Conservation (phyloP, 768 basidiomycete species). For the Tulasnella sp. region DNA sequence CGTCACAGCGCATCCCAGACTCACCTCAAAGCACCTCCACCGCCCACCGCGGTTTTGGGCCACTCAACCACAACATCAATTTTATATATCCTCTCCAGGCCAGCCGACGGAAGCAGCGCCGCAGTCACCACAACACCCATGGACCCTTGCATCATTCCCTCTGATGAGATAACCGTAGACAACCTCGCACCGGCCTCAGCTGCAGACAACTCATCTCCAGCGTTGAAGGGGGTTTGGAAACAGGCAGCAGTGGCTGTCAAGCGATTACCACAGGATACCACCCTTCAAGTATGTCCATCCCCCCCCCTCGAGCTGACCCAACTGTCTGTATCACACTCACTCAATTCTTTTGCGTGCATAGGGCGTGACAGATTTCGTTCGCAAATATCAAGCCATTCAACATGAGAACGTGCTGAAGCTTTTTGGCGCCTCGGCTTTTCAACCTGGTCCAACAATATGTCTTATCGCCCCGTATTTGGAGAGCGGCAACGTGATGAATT, state of each 20-base stretch:
- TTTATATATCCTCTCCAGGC: too few species aligned
- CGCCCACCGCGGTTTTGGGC: too few species aligned
- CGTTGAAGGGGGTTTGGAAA: too few species aligned
- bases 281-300: not conserved
- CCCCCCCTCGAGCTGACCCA: not conserved
- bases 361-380: not conserved
- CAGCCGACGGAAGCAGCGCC: too few species aligned
- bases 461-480: conserved; percentile 2
- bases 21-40: too few species aligned
- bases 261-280: not conserved
- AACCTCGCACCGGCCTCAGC: too few species aligned
- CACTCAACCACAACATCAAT: too few species aligned
- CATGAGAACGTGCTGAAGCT: conserved; percentile 9
- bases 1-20: too few species aligned
- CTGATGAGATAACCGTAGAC: too few species aligned
- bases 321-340: not conserved
- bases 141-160: too few species aligned
- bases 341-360: not conserved
- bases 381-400: not conserved
- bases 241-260: conserved; percentile 2
- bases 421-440: conserved; percentile 9
- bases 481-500: conserved; percentile 7
- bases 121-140: too few species aligned
- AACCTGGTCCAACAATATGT: not conserved
- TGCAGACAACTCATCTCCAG: too few species aligned